Percentiles rank a stretch among this genome's conserved stretches.
These are phyloP conservation scores for Casuarina equisetifolia DNA, from an alignment of 306 rosid species.

Conservation along the genomic window DNA sequence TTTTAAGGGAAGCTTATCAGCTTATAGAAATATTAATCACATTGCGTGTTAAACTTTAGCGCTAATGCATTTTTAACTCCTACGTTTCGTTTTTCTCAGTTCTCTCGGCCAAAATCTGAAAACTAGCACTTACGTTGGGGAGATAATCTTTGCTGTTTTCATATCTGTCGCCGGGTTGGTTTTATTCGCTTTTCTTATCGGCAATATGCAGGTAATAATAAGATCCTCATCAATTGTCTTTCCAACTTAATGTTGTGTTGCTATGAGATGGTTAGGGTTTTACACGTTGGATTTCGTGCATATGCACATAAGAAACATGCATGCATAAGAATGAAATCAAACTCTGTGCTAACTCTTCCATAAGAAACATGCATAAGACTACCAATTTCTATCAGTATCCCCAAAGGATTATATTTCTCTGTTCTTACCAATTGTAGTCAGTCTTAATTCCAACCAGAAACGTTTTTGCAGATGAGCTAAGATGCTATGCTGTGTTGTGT, in stretches of 20 bases:
- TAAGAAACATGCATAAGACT: not conserved
- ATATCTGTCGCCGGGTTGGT: constrained; percentile 72
- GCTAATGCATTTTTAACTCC: not conserved
- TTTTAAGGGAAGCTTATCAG: not conserved
- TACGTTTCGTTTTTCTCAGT: constrained; percentile 39
- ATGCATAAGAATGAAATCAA: not conserved
- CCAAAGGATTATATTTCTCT: not conserved
- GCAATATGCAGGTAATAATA: constrained; percentile 82
- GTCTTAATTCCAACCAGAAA: not conserved
- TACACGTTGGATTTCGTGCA: not conserved
- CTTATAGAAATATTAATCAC: not conserved
- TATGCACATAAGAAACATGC: not conserved
- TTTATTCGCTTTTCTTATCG: constrained; percentile 74
- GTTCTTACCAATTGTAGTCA: not conserved
- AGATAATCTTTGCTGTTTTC: constrained; percentile 63
- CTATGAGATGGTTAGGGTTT: not conserved
- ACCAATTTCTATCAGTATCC: not conserved
- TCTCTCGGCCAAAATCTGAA: constrained; percentile 81
- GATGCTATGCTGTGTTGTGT: not conserved
- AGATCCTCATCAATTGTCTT: constrained; percentile 5
- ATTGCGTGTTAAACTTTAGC: not conserved
- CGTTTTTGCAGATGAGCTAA: not conserved
- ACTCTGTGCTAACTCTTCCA: not conserved
- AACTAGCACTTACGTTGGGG: constrained; percentile 58
- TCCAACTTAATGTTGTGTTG: not conserved